Evolutionary conservation across 306 rosid species (phyloP).

Genomic region (Nissolia schottii): DNA sequence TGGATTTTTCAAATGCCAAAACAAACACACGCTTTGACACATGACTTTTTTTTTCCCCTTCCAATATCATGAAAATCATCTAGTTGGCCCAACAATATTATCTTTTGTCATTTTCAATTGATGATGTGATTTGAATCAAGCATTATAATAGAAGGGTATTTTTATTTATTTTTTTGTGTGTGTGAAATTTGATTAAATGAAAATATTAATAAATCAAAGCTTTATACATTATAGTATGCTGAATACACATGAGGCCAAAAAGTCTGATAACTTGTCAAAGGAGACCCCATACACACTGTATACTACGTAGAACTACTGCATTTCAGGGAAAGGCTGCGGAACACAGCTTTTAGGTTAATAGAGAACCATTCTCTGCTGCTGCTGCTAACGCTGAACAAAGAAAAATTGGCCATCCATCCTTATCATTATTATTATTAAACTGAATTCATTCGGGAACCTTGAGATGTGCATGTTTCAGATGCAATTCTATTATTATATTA

Average conservation of each 20-base stretch:
- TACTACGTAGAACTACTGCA: constrained; percentile 7
- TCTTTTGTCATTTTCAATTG: no score
- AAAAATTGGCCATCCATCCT: not conserved
- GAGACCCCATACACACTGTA: constrained; percentile 8
- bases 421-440: constrained; percentile 7
- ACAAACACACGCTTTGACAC: no score
- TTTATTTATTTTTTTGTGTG: no score
- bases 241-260: constrained; percentile 10
- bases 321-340: constrained; percentile 29
- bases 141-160: not conserved
- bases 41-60: no score
- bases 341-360: constrained; percentile 30
- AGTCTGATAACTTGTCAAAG: constrained; percentile 13
- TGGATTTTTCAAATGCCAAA: no score
- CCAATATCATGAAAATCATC: not conserved
- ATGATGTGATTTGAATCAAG: no score
- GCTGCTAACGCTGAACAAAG: no score
- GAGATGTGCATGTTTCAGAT: not conserved
- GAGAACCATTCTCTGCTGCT: constrained; percentile 14
- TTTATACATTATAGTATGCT: not conserved
- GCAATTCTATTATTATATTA: not conserved
- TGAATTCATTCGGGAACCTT: constrained; percentile 19
- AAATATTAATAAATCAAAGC: not conserved
- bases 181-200: constrained; percentile 14
- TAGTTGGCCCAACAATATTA: not conserved